Conservation (phyloP, 768 basidiomycete genomes). For the Mycena capillaripes region DNA sequence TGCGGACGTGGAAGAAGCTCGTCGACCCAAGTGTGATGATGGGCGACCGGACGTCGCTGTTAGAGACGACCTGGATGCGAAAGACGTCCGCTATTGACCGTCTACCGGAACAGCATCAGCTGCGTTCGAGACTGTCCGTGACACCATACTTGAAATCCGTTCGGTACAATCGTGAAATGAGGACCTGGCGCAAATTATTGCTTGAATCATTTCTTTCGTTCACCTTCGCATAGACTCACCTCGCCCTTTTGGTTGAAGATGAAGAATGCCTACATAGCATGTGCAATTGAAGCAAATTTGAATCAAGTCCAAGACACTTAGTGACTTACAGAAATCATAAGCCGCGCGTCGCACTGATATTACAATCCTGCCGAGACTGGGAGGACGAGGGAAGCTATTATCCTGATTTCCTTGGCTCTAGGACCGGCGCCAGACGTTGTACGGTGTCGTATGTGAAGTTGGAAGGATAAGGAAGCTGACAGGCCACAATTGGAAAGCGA, state of each 20-base stretch:
- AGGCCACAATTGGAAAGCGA: background rate
- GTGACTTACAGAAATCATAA: slow-evolving; percentile 27
- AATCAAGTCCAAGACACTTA: background rate
- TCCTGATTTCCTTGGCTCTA: background rate
- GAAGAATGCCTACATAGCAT: slow-evolving; percentile 86
- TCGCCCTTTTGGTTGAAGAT: slow-evolving; percentile 99
- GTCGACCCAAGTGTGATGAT: slow-evolving; percentile 98
- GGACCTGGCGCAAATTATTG: slow-evolving; percentile 68
- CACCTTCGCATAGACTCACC: slow-evolving; percentile 63
- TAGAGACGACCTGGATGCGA: slow-evolving; percentile 98
- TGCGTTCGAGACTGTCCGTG: slow-evolving; percentile 1
- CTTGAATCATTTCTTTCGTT: slow-evolving; percentile 16
- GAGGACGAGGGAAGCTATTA: background rate
- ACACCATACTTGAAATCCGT: slow-evolving; percentile 92
- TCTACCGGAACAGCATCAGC: slow-evolving; percentile 56
- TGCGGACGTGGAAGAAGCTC: slow-evolving; percentile 97
- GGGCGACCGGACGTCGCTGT: slow-evolving; percentile 95
- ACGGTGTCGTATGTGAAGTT: background rate
- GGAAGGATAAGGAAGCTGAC: background rate
- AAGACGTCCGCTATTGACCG: slow-evolving; percentile 98
- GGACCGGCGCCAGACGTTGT: background rate
- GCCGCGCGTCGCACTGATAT: background rate
- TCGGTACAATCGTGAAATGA: slow-evolving; percentile 96
- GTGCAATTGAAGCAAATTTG: background rate
- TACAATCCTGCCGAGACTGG: background rate